These are phyloP conservation scores for Aspergillus pseudoglaucus DNA, from an alignment of 2,329 filamentous ascomycete genomes.

Conservation along the genomic window DNA sequence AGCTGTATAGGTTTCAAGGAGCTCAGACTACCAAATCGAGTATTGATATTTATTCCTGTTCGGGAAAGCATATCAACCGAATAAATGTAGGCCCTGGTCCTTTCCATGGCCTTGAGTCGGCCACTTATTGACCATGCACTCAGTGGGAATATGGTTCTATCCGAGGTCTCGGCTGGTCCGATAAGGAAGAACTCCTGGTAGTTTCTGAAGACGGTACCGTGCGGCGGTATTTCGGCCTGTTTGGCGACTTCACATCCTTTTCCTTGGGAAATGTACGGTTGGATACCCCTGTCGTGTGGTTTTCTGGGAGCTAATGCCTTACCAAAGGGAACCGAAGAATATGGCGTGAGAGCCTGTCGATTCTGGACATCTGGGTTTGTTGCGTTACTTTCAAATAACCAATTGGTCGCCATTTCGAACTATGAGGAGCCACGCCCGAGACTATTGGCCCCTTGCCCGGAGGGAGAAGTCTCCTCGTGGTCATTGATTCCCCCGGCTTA, in stretches of 20 bases:
- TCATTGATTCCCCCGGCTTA: constrained; percentile 78
- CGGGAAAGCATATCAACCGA: constrained; percentile 77
- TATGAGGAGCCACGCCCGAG: constrained; percentile 89
- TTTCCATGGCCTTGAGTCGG: not conserved
- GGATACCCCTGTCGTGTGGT: not conserved
- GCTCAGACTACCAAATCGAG: constrained; percentile 67
- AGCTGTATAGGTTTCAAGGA: constrained; percentile 71
- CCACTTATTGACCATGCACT: not conserved
- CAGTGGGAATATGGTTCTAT: constrained; percentile 86
- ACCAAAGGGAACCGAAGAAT: constrained; percentile 67
- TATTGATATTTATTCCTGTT: constrained; percentile 91
- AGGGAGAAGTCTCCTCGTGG: constrained; percentile 80
- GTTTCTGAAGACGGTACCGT: constrained; percentile 86
- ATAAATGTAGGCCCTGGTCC: constrained; percentile 49
- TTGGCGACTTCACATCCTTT: constrained; percentile 92
- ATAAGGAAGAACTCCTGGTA: constrained; percentile 85
- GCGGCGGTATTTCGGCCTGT: constrained; percentile 82
- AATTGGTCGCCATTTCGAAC: constrained; percentile 75
- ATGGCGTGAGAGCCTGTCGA: constrained; percentile 77
- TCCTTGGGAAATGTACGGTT: constrained; percentile 66
- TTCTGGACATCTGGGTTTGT: constrained; percentile 95
- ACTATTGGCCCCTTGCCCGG: constrained; percentile 67
- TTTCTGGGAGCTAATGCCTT: constrained; percentile 7
- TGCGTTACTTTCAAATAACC: constrained; percentile 81
- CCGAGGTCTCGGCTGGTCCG: constrained; percentile 88